Percentiles rank a stretch among this genome's conserved stretches.
These are phyloP conservation scores for Suhomyces taliae DNA, from an alignment of 1,139 yeast species.

Conservation along the genomic window DNA sequence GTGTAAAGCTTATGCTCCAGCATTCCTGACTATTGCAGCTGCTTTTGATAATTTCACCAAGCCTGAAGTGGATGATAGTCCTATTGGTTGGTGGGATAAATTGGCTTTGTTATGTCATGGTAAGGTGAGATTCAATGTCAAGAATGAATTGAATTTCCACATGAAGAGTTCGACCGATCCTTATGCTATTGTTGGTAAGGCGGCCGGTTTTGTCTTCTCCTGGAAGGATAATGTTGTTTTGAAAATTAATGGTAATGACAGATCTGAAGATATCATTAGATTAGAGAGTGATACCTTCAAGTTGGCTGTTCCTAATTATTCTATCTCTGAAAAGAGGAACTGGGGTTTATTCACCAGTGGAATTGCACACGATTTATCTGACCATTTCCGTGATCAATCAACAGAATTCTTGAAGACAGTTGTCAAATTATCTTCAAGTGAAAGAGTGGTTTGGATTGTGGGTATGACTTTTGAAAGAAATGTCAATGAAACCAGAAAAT, in stretches of 20 bases:
- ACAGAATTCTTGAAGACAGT: constrained; percentile 39
- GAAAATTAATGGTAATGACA: constrained; percentile 59
- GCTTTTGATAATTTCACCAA: constrained; percentile 61
- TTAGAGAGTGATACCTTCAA: constrained; percentile 67
- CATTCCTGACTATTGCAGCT: constrained; percentile 33
- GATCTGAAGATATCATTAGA: constrained; percentile 61
- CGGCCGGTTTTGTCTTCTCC: constrained; percentile 78
- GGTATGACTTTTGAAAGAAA: constrained; percentile 47
- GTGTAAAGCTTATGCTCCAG: constrained; percentile 46
- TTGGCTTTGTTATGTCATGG: constrained; percentile 42
- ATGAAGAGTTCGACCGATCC: constrained; percentile 76
- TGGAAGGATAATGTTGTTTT: constrained; percentile 71
- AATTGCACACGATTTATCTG: constrained; percentile 15
- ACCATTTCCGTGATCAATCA: constrained; percentile 19
- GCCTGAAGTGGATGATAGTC: constrained; percentile 81
- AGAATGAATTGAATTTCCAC: constrained; percentile 50
- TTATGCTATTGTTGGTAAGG: constrained; percentile 62
- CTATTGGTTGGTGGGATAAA: constrained; percentile 74
- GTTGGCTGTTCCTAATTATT: constrained; percentile 64
- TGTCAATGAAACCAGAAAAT: constrained; percentile 13
- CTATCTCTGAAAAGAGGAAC: constrained; percentile 31
- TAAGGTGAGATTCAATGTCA: constrained; percentile 55
- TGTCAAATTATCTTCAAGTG: constrained; percentile 39
- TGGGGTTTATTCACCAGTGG: constrained; percentile 40
- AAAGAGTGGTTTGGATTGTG: constrained; percentile 43